Evolutionary conservation across 2,329 filamentous ascomycete genomes (phyloP).

Genomic region (Colletotrichum tabaci): DNA sequence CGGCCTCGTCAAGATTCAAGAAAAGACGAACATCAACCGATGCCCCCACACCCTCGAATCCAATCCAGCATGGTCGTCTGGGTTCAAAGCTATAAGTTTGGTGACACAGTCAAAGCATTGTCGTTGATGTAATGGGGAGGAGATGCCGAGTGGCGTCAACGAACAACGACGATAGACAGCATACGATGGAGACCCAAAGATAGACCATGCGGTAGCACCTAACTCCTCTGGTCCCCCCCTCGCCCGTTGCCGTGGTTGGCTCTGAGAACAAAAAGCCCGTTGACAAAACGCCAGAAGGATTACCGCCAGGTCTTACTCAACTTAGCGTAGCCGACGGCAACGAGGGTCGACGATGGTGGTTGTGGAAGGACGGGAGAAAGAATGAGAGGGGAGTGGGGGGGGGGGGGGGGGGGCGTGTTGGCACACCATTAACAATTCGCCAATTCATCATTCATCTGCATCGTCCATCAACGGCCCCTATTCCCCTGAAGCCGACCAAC

Average conservation of each 20-base stretch:
- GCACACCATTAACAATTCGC: constrained; percentile 35
- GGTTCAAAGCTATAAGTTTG: not conserved
- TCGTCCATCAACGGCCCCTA: constrained; percentile 15
- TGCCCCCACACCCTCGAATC: not conserved
- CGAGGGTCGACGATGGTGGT: constrained; percentile 5
- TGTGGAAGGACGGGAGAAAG: constrained; percentile 17
- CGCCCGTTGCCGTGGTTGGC: constrained; percentile 19
- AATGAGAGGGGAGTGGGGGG: constrained; percentile 6
- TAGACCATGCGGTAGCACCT: constrained; percentile 6
- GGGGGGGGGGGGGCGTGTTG: constrained; percentile 2
- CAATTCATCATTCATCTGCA: constrained; percentile 34
- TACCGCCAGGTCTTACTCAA: constrained; percentile 20
- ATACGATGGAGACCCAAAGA: constrained; percentile 10
- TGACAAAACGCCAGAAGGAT: constrained; percentile 16
- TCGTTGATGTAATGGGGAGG: constrained; percentile 16
- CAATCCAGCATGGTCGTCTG: not conserved
- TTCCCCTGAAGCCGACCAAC: constrained; percentile 38
- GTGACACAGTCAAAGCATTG: constrained; percentile 5
- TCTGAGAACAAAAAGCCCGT: constrained; percentile 28
- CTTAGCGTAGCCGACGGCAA: constrained; percentile 28
- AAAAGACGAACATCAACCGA: not conserved
- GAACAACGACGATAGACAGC: not conserved
- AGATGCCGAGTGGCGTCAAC: constrained; percentile 29
- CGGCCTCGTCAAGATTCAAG: constrained; percentile 1
- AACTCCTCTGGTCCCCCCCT: not conserved